phyloP scores from a whole-genome alignment of 768 basidiomycete species.

The Boletus patriciae region DNA sequence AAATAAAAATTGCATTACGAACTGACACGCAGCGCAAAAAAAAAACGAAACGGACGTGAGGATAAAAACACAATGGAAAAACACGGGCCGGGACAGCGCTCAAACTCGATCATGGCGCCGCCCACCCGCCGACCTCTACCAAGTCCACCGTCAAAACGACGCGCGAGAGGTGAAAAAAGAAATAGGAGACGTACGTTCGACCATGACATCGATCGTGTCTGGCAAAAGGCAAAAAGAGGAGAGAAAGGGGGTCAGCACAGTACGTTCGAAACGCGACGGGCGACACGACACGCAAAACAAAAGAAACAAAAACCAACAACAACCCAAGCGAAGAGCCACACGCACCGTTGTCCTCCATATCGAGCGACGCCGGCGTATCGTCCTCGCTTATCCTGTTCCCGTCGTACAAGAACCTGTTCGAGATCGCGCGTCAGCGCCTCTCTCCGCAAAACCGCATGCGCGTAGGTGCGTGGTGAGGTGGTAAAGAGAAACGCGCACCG shows the following conservation, averaged over 20 bases:
- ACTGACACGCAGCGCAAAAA: background rate
- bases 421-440: background rate
- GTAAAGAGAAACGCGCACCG: conserved; percentile 54
- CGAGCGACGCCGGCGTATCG: conserved; percentile 80
- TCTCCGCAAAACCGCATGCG: too few relatives aligned
- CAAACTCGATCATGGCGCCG: conserved; percentile 10
- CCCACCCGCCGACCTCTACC: conserved; percentile 21
- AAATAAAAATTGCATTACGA: conserved; percentile 5
- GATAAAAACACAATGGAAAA: background rate
- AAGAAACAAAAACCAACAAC: background rate
- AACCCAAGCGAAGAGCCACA: background rate
- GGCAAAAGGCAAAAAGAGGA: background rate
- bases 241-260: conserved; percentile 4
- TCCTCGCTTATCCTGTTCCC: conserved; percentile 83
- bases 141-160: background rate
- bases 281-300: background rate
- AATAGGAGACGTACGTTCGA: conserved; percentile 70
- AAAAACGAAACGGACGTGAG: background rate
- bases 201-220: conserved; percentile 97
- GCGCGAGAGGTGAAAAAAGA: background rate
- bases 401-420: conserved; percentile 83
- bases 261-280: too few relatives aligned
- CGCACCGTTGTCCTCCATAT: conserved; percentile 88
- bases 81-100: background rate
- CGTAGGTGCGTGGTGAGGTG: too few relatives aligned